phyloP scores from a whole-genome alignment of 2,329 filamentous ascomycete species.

The Claviceps sorghi region DNA sequence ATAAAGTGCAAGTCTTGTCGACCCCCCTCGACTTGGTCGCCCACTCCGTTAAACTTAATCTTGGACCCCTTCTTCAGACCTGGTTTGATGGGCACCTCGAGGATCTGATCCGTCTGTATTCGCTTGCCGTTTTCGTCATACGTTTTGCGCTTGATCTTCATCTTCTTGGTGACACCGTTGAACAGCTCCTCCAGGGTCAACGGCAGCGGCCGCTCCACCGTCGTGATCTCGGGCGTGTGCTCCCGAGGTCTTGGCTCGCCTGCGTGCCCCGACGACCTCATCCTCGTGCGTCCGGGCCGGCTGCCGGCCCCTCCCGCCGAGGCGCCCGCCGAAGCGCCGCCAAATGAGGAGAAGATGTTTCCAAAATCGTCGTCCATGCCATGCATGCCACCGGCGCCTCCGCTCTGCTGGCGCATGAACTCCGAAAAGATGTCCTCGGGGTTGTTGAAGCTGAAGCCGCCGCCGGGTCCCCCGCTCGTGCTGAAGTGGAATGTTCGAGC shows the following conservation, averaged over 20 bases:
- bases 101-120: constrained; percentile 71
- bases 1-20: constrained; percentile 94
- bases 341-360: constrained; percentile 41
- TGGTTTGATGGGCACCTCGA: constrained; percentile 91
- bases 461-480: constrained; percentile 34
- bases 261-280: constrained; percentile 27
- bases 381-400: constrained; percentile 20
- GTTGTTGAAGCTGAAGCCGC: constrained; percentile 69
- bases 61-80: constrained; percentile 94
- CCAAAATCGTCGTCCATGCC: constrained; percentile 32
- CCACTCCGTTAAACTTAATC: constrained; percentile 96
- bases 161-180: constrained; percentile 81
- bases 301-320: constrained; percentile 19
- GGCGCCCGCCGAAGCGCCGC: constrained; percentile 17
- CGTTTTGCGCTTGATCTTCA: constrained; percentile 95
- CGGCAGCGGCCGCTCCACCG: constrained; percentile 71
- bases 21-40: constrained; percentile 91
- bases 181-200: constrained; percentile 81
- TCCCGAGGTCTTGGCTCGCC: constrained; percentile 15
- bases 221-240: constrained; percentile 68
- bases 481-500: constrained; percentile 51
- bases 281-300: constrained; percentile 25
- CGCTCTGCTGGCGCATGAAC: constrained; percentile 47
- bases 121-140: constrained; percentile 79
- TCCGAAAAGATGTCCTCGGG: constrained; percentile 74